Evolutionary conservation across 306 rosid genomes (phyloP).

Genomic region (Ormosia emarginata): DNA sequence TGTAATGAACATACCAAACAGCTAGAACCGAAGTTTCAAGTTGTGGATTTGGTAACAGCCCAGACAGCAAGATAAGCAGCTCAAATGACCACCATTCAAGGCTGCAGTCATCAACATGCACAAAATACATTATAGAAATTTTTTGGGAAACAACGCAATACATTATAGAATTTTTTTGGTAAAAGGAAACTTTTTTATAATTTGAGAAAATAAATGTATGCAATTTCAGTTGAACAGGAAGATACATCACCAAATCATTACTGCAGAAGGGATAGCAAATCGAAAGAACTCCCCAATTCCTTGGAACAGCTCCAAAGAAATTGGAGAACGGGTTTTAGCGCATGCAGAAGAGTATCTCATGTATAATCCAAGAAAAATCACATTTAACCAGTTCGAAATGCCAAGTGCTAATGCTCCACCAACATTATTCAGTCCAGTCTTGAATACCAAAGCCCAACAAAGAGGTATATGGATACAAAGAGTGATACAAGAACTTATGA

Average conservation of each 20-base stretch:
- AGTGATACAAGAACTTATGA: conserved; percentile 40
- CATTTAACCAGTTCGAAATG: conserved; percentile 67
- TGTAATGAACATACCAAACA: conserved; percentile 45
- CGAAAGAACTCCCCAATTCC: conserved; percentile 61
- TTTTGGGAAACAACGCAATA: background rate
- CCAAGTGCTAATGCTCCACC: conserved; percentile 80
- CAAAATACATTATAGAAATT: background rate
- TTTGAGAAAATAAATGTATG: background rate
- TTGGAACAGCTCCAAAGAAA: conserved; percentile 50
- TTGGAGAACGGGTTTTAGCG: conserved; percentile 42
- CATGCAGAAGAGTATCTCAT: conserved; percentile 54
- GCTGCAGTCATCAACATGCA: conserved; percentile 32
- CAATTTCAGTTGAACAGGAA: background rate
- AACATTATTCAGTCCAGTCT: conserved; percentile 38
- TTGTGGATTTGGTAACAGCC: conserved; percentile 77
- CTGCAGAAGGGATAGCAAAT: conserved; percentile 69
- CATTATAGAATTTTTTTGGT: background rate
- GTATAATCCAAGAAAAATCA: conserved; percentile 48
- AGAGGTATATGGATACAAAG: conserved; percentile 49
- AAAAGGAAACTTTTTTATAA: background rate
- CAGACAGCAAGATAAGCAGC: conserved; percentile 57
- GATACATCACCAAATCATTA: conserved; percentile 64
- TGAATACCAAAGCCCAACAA: conserved; percentile 73
- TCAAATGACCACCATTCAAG: conserved; percentile 77
- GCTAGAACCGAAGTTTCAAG: conserved; percentile 83